Evolutionary conservation across 495 filamentous ascomycete species (phyloP), one percentile per base, ranked within the genome.

Genomic region (Xylaria scruposa): DNA sequence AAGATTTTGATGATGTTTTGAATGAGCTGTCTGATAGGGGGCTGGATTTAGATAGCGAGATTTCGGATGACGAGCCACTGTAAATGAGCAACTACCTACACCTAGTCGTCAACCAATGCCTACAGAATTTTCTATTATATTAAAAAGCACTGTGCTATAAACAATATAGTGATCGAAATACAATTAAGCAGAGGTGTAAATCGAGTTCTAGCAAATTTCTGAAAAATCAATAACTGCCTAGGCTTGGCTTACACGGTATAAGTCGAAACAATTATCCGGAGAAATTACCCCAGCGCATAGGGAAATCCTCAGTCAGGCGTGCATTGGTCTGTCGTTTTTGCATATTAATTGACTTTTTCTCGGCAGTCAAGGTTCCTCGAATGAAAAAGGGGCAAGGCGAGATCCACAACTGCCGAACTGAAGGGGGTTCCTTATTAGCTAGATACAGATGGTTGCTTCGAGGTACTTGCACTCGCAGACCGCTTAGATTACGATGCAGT

Each of bases 221-320:
- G 5, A 42, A 19, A 8, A 10, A 4, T 29, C 38, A 2, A 26
- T 12, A 44, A 63, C 38, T 63, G 60, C 60, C 60, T 62, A 9
- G 38, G 38, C 60, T 60, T 60, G 58, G 60, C 38, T 9, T 9
- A 29, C 21, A 44, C 60, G 60, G 60, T 15, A 63, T 63, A 21
- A 44, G 21, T 46, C 38, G 44, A 63, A 44, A 42, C 38, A 63
- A 63, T 63, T 63, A 63, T 63, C 60, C 60, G 60, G 60, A 63
- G 21, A 42, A 42, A 44, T 63, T 63, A 44, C 60, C 60, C 60
- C 38, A 33, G n/a, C 60, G 38, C 1, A 13, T 26, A 44, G 36
- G 38, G 17, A 63, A 44, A 24, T 2, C 10, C 38, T 24, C 5
- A 21, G 10, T 3, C 36, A 17, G 5, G 36, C 38, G 21, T 29